phyloP scores from a whole-genome alignment of 305 asterid genomes.

The Withania somnifera region DNA sequence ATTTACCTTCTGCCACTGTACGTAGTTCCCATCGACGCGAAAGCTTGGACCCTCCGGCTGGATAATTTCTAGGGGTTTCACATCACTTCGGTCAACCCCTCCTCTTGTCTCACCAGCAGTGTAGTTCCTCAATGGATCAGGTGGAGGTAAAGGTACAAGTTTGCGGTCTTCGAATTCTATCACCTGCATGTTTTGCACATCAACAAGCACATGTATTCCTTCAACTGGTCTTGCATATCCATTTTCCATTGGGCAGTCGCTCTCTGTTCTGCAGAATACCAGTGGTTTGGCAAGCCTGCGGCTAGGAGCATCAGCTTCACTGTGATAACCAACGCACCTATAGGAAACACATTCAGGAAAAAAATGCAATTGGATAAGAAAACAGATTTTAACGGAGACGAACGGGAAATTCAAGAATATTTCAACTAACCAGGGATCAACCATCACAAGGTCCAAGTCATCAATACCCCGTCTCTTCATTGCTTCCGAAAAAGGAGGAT shows the following conservation, averaged over 20 bases:
- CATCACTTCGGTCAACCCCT: conserved; percentile 93
- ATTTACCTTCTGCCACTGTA: conserved; percentile 94
- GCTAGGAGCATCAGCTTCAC: conserved; percentile 91
- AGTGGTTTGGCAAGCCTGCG: conserved; percentile 94
- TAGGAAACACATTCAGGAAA: conserved; percentile 5
- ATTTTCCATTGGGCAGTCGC: conserved; percentile 94
- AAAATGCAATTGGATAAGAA: conserved; percentile 3
- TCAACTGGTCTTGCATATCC: conserved; percentile 99
- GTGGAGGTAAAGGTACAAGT: conserved; percentile 90
- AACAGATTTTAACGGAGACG: not conserved
- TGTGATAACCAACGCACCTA: conserved; percentile 94
- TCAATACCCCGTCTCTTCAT: conserved; percentile 98
- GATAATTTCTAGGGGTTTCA: conserved; percentile 70
- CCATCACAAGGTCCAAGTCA: conserved; percentile 99
- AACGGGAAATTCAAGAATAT: not conserved
- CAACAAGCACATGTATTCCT: conserved; percentile 88
- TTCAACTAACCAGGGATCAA: conserved; percentile 80
- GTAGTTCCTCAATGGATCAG: conserved; percentile 92
- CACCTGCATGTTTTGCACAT: conserved; percentile 88
- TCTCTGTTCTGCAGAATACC: conserved; percentile 87
- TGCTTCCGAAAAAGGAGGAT: conserved; percentile 86
- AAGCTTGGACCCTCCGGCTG: conserved; percentile 99
- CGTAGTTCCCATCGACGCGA: conserved; percentile 67
- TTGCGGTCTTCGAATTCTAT: conserved; percentile 90
- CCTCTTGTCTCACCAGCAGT: conserved; percentile 94